A percentile compares a stretch with the other conserved stretches of the same genome.
Conservation (phyloP, 352 stramenopile species). For the Globisporangium canariense region DNA sequence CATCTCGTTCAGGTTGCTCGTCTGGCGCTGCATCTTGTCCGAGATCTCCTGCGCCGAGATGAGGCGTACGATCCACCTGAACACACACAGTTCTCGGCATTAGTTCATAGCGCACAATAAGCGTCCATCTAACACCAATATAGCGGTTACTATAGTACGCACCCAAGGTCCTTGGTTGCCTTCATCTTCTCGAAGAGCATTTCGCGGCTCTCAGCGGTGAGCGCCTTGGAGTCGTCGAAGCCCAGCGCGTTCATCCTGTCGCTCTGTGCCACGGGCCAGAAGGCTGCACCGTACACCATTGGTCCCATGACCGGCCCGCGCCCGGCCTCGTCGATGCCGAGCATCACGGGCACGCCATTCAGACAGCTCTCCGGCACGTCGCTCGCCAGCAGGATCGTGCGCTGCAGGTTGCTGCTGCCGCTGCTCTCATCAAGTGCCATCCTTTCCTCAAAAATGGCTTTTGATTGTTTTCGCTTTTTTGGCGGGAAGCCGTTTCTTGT, state of each 20-base stretch:
- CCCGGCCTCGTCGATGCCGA: conserved; percentile 95
- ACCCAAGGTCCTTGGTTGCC: conserved; percentile 61
- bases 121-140: neutral
- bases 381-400: conserved; percentile 51
- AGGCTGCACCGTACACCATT: conserved; percentile 94
- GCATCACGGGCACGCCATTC: conserved; percentile 73
- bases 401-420: conserved; percentile 38
- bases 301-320: conserved; percentile 92
- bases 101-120: neutral
- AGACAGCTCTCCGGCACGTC: conserved; percentile 57
- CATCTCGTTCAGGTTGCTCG: conserved; percentile 93
- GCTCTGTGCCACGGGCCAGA: conserved; percentile 80
- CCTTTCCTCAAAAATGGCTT: conserved; percentile 1
- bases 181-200: conserved; percentile 89
- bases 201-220: conserved; percentile 84
- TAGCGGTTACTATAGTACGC: neutral
- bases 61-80: conserved; percentile 87
- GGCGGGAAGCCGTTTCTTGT: neutral
- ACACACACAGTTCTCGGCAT: neutral
- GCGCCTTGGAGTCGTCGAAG: conserved; percentile 95
- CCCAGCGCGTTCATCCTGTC: conserved; percentile 77
- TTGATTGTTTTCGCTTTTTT: conserved; percentile 1
- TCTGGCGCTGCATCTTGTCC: conserved; percentile 92
- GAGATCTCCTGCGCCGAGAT: conserved; percentile 93
- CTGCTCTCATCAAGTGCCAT: conserved; percentile 1